A percentile compares a stretch with the other conserved stretches of the same genome.
phyloP scores from a whole-genome alignment of 371 early-diverging fungal genomes.

The Umbelopsis sp. region DNA sequence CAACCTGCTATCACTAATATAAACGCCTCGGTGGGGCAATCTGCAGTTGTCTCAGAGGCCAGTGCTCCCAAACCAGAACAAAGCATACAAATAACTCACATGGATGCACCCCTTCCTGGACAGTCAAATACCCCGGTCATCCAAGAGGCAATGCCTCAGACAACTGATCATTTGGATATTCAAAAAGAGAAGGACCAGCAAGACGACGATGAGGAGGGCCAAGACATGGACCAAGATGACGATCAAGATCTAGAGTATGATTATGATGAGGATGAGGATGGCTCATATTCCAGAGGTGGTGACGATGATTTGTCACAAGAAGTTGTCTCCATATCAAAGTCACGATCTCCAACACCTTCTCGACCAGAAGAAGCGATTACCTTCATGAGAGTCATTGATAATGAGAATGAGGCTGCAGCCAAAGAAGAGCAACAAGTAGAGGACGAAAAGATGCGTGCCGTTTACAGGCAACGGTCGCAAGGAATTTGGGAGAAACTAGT shows the following conservation, averaged over 20 bases:
- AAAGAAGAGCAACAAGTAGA: constrained; percentile 19
- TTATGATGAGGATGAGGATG: constrained; percentile 20
- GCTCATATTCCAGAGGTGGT: constrained; percentile 19
- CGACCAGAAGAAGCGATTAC: constrained; percentile 6
- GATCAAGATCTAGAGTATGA: constrained; percentile 16
- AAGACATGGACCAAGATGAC: background rate
- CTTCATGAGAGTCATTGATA: constrained; percentile 13
- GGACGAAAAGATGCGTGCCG: constrained; percentile 25
- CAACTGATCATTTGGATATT: too few species aligned
- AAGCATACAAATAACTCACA: too few species aligned
- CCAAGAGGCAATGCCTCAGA: too few species aligned
- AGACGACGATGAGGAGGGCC: too few species aligned
- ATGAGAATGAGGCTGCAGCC: constrained; percentile 18
- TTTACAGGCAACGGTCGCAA: constrained; percentile 33
- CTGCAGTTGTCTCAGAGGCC: too few species aligned
- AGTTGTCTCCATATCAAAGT: constrained; percentile 7
- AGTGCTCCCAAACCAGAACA: too few species aligned
- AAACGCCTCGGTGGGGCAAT: too few species aligned
- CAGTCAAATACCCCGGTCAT: too few species aligned
- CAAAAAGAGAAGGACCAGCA: too few species aligned
- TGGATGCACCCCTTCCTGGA: too few species aligned
- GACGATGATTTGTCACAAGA: constrained; percentile 22
- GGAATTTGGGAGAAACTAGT: constrained; percentile 45
- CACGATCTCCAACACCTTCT: background rate
- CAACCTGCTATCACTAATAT: too few species aligned